phyloP scores from a whole-genome alignment of 768 basidiomycete genomes.

The Boletus tylopilopsis region DNA sequence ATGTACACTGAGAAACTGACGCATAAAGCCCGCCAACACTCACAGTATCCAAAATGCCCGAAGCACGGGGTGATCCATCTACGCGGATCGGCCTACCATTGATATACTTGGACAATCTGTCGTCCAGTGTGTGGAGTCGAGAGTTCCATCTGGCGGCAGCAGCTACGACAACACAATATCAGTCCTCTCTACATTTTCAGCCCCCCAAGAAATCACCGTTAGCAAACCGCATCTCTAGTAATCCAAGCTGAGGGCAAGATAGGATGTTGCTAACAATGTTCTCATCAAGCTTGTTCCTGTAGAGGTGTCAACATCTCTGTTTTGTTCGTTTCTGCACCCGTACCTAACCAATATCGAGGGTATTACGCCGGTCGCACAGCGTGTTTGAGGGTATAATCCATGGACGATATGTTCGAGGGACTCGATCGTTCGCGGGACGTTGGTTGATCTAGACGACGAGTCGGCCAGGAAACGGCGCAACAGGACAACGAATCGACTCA shows the following conservation, averaged over 20 bases:
- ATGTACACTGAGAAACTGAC: not conserved
- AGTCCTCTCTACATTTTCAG: not conserved
- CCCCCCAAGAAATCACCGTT: no score
- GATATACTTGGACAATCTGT: slow-evolving; percentile 63
- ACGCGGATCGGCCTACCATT: slow-evolving; percentile 66
- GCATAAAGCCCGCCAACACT: not conserved
- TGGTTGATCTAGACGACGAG: slow-evolving; percentile 51
- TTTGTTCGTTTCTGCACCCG: not conserved
- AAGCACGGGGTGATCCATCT: slow-evolving; percentile 72
- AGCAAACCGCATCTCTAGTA: slow-evolving; percentile 60
- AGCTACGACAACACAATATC: slow-evolving; percentile 35
- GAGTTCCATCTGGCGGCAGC: slow-evolving; percentile 64
- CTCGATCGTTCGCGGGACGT: slow-evolving; percentile 74
- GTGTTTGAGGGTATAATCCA: slow-evolving; percentile 61
- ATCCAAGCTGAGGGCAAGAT: slow-evolving; percentile 63
- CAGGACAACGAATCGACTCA: slow-evolving; percentile 15
- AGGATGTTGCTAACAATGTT: slow-evolving; percentile 66
- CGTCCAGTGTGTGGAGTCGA: slow-evolving; percentile 57
- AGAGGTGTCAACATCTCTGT: not conserved
- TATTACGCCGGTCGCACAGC: slow-evolving; percentile 40
- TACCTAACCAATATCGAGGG: slow-evolving; percentile 59
- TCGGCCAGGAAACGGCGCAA: not conserved
- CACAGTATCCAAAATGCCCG: slow-evolving; percentile 73
- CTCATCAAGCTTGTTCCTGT: slow-evolving; percentile 66
- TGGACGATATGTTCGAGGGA: slow-evolving; percentile 70